Conservation (phyloP, 148 eudicot genomes). For the Camellia granthamiana region DNA sequence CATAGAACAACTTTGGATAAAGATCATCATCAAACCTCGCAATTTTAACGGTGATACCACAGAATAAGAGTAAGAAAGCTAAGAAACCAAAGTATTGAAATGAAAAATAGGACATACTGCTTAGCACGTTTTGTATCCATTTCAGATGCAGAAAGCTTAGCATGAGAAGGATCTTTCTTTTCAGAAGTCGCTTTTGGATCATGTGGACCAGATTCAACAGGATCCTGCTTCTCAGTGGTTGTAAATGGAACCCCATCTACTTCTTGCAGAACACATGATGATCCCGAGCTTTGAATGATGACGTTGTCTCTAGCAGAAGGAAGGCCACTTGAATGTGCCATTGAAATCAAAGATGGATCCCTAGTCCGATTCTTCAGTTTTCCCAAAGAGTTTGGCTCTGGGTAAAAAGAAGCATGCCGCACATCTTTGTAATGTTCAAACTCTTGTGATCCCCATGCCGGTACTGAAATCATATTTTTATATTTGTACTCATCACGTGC, state of each 20-base stretch:
- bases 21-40: not conserved
- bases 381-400: constrained; percentile 38
- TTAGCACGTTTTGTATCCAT: constrained; percentile 88
- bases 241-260: constrained; percentile 39
- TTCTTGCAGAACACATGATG: constrained; percentile 36
- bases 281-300: constrained; percentile 38
- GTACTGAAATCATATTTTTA: constrained; percentile 38
- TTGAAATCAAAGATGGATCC: constrained; percentile 40
- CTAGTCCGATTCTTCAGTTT: constrained; percentile 50
- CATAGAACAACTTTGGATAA: not conserved
- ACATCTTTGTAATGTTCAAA: constrained; percentile 50
- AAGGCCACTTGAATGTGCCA: constrained; percentile 35
- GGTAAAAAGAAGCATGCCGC: constrained; percentile 38
- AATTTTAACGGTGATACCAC: not conserved
- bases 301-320: constrained; percentile 49
- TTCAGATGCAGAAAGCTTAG: constrained; percentile 52
- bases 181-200: constrained; percentile 56
- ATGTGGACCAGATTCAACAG: constrained; percentile 47
- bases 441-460: constrained; percentile 75
- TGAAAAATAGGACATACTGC: constrained; percentile 55
- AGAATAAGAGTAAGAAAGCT: not conserved
- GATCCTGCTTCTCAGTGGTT: constrained; percentile 48
- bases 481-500: constrained; percentile 48
- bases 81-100: not conserved
- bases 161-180: constrained; percentile 51